Conservation (phyloP, 495 filamentous ascomycete species). For the Tuber microsphaerosporum region DNA sequence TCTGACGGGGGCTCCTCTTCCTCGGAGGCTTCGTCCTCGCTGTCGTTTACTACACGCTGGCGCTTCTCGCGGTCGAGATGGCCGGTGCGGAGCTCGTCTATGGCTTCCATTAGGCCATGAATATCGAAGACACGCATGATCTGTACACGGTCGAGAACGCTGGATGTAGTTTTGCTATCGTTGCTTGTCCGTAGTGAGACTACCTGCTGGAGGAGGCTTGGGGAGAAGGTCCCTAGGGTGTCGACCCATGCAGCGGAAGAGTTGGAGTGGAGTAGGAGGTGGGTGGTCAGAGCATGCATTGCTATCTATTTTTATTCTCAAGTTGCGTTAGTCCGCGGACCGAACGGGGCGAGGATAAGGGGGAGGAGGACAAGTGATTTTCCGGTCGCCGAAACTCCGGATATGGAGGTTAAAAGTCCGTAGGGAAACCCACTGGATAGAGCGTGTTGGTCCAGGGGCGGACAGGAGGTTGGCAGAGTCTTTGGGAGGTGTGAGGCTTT, state of each 20-base stretch:
- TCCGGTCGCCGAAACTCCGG: conserved; percentile 11
- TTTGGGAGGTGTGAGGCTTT: background rate
- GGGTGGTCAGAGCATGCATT: conserved; percentile 36
- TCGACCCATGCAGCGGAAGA: conserved; percentile 37
- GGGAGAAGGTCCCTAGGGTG: conserved; percentile 32
- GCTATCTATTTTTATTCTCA: conserved; percentile 28
- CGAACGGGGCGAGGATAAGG: background rate
- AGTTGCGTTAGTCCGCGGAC: background rate
- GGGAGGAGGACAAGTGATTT: conserved; percentile 17
- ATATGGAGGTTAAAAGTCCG: conserved; percentile 24
- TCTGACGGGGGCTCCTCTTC: background rate
- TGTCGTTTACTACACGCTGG: background rate
- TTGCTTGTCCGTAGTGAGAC: conserved; percentile 16
- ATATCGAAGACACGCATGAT: conserved; percentile 40
- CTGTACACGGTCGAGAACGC: conserved; percentile 38
- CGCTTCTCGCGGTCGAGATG: conserved; percentile 5
- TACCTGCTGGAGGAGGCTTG: conserved; percentile 21
- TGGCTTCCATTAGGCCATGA: conserved; percentile 34
- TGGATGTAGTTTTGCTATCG: background rate
- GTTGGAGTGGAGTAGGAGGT: conserved; percentile 28
- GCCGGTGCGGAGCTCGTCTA: conserved; percentile 32
- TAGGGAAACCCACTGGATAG: conserved; percentile 25
- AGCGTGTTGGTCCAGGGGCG: conserved; percentile 18
- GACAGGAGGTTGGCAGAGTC: conserved; percentile 19
- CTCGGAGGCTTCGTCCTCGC: background rate